A percentile compares a stretch with the other conserved stretches of the same genome.
These are phyloP conservation scores for Triadica sebifera DNA, from an alignment of 345 rosid species.

Conservation along the genomic window DNA sequence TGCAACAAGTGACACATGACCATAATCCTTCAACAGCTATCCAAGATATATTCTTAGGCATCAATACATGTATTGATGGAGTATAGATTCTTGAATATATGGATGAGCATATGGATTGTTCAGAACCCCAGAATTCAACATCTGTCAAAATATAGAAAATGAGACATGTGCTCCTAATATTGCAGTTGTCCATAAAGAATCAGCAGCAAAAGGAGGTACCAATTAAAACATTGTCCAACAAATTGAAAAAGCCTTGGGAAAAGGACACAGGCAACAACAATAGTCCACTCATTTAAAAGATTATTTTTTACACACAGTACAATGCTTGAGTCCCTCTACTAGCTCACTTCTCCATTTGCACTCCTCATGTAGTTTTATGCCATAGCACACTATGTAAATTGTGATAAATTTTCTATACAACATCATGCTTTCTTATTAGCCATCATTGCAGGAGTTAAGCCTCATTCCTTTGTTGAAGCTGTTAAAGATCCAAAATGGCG, in stretches of 20 bases:
- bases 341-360: neutral
- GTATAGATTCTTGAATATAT: neutral
- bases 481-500: neutral
- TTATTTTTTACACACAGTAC: neutral
- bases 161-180: too few relatives aligned
- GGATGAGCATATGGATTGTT: too few relatives aligned
- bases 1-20: neutral
- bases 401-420: neutral
- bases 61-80: neutral
- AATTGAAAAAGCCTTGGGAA: too few relatives aligned
- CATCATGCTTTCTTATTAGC: neutral
- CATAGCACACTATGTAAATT: slow-evolving; percentile 3
- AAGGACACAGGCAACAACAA: neutral
- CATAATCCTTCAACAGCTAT: neutral
- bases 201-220: too few relatives aligned
- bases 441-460: neutral
- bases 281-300: neutral
- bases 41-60: neutral
- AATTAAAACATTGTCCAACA: too few relatives aligned
- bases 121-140: too few relatives aligned
- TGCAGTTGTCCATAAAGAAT: too few relatives aligned
- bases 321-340: neutral
- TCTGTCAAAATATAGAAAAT: too few relatives aligned
- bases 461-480: neutral
- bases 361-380: slow-evolving; percentile 3